Evolutionary conservation across 2,329 filamentous ascomycete species (phyloP).

Genomic region (Pseudogymnoascus sp.): DNA sequence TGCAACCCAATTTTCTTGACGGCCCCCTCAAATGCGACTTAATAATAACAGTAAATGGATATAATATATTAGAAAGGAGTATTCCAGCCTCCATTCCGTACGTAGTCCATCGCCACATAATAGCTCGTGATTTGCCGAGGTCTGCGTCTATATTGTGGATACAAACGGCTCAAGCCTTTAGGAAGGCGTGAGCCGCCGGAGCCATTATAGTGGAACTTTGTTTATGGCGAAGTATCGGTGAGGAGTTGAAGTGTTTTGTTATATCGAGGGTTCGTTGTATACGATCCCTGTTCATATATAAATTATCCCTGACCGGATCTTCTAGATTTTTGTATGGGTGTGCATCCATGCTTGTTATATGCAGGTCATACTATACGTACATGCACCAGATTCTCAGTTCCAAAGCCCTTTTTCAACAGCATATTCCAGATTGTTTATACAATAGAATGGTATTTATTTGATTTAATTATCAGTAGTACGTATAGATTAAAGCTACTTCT

Average conservation of each 20-base stretch:
- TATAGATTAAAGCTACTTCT: background rate
- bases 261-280: background rate
- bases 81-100: background rate
- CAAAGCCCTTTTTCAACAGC: background rate
- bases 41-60: background rate
- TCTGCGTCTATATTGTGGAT: conserved; percentile 2
- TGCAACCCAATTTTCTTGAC: background rate
- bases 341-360: background rate
- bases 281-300: background rate
- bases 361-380: background rate
- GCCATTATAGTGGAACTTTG: conserved; percentile 1
- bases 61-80: background rate
- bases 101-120: background rate
- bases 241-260: background rate
- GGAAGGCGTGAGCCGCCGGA: background rate
- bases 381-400: background rate
- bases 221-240: background rate
- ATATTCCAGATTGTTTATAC: too few relatives aligned
- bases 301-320: background rate
- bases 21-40: background rate
- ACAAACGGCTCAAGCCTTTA: background rate
- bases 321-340: background rate
- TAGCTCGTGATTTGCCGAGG: conserved; percentile 5
- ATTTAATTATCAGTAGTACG: background rate
- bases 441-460: background rate